Conservation (phyloP, 495 filamentous ascomycete species). For the Trichocladium uniseriatum region DNA sequence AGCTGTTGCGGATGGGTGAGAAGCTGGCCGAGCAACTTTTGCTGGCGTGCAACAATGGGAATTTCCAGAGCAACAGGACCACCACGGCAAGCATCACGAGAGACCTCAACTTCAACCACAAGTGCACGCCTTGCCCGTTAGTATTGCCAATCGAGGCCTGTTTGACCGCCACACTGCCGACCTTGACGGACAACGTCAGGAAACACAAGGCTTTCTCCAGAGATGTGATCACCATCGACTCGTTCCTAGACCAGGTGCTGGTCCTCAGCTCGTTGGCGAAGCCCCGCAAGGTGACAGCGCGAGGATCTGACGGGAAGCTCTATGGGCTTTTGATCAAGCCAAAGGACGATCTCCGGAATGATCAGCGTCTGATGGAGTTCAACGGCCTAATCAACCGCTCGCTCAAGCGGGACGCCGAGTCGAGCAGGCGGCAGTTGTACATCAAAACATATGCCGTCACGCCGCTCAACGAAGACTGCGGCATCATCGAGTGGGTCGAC, state of each 20-base stretch:
- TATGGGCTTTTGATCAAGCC: slow-evolving; percentile 94
- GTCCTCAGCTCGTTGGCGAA: slow-evolving; percentile 89
- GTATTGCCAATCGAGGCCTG: slow-evolving; percentile 83
- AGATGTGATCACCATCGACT: slow-evolving; percentile 44
- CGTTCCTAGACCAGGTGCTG: slow-evolving; percentile 73
- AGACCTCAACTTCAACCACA: slow-evolving; percentile 76
- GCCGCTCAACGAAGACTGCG: slow-evolving; percentile 94
- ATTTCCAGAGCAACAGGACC: slow-evolving; percentile 55
- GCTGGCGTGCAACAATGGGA: slow-evolving; percentile 65
- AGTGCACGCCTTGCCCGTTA: slow-evolving; percentile 67
- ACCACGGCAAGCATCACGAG: slow-evolving; percentile 58
- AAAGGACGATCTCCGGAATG: slow-evolving; percentile 93
- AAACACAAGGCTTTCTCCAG: slow-evolving; percentile 77
- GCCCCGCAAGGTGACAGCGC: slow-evolving; percentile 79
- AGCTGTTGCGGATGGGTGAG: slow-evolving; percentile 66
- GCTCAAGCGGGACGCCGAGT: slow-evolving; percentile 80
- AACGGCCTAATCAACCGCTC: slow-evolving; percentile 95
- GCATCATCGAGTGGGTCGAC: slow-evolving; percentile 98
- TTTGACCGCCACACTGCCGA: slow-evolving; percentile 73
- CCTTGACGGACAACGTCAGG: slow-evolving; percentile 56
- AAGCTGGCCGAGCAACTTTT: slow-evolving; percentile 79
- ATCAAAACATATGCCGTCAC: slow-evolving; percentile 97
- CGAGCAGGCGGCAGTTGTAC: slow-evolving; percentile 69
- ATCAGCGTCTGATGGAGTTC: slow-evolving; percentile 98
- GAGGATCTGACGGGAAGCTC: slow-evolving; percentile 75